Evolutionary conservation across 768 basidiomycete genomes (phyloP), one percentile per base, ranked within the genome.

Genomic region (Phanerochaete sordida): DNA sequence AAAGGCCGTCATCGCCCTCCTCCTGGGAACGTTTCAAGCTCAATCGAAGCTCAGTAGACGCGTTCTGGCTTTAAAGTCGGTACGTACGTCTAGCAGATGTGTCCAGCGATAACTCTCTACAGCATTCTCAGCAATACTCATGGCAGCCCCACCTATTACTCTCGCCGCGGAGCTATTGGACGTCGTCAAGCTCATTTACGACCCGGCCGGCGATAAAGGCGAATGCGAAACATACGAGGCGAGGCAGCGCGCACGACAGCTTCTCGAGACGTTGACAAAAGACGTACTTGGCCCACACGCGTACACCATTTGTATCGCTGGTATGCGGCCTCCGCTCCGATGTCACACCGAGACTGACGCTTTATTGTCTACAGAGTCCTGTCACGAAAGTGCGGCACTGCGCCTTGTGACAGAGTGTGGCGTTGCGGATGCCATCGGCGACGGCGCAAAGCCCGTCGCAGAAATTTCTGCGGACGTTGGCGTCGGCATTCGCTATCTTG

Each of bases 331-430:
- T 26, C 4, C 23, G 13, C 13, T 43, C 37, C n/a, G 28, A 11
- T 13, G n/a, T 3, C 45, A 26, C 55, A 27, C 12, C 37, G 35
- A 45, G 43, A 5, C 11, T 31, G 45, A 46, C n/a, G n/a, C n/a
- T n/a, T n/a, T n/a, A n/a, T n/a, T n/a, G 23, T 7, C 7, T 28
- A 1, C 21, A 59, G 58, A 59, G n/a, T 56, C 62, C 13, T 59
- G 57, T n/a, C 58, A 59, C 3, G 62, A 63, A 24, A 63, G 62
- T 19, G 43, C 62, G 1, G 62, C 62, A 8, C 48, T 63, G 8
- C 47, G 45, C 2, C 23, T 63, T 16, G 55, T 63, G 21, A 50
- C 58, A 12, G 52, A 54, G 7, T 43, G 49, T 37, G 53, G 54
- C 2, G 58, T 59, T 16, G 62, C 58, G 0, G 62, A 59, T 23